Conservation (phyloP, 441 rosid genomes). For the Cnidoscolus chayamansa region DNA sequence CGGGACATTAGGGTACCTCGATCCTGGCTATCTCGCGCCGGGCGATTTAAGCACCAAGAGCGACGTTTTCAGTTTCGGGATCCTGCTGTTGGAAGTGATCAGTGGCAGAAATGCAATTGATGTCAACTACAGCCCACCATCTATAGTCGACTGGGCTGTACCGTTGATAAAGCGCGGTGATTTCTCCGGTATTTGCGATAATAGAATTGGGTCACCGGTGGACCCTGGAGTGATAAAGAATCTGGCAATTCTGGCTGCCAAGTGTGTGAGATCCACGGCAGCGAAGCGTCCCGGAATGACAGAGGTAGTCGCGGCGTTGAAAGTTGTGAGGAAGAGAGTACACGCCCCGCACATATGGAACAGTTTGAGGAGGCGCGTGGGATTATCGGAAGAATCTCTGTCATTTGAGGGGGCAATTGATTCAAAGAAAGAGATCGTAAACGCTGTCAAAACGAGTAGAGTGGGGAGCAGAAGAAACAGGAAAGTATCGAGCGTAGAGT, state of each 20-base stretch:
- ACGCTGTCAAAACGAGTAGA: neutral
- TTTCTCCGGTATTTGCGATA: conserved; percentile 43
- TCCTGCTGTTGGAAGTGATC: conserved; percentile 54
- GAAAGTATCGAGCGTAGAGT: conserved; percentile 46
- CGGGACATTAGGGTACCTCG: conserved; percentile 83
- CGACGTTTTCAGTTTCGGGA: conserved; percentile 71
- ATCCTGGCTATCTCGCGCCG: conserved; percentile 78
- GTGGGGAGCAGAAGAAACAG: conserved; percentile 41
- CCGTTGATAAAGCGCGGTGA: conserved; percentile 56
- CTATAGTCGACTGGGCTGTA: conserved; percentile 78
- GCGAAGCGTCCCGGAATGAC: conserved; percentile 60
- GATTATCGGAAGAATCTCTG: conserved; percentile 21
- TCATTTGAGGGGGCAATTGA: conserved; percentile 22
- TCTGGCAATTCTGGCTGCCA: conserved; percentile 50
- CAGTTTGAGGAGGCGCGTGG: conserved; percentile 41
- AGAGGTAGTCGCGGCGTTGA: conserved; percentile 63
- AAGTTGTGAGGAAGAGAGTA: conserved; percentile 30
- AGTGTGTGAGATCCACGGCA: conserved; percentile 57
- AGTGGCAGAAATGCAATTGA: conserved; percentile 67
- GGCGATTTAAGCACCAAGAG: conserved; percentile 63
- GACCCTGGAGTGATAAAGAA: conserved; percentile 34
- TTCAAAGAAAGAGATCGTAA: conserved; percentile 29
- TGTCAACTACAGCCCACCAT: conserved; percentile 65
- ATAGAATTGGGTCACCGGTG: conserved; percentile 31
- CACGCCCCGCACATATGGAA: conserved; percentile 42